Base-by-base conservation (phyloP, 805 yeast species). In the Nakazawaea holstii region DNA sequence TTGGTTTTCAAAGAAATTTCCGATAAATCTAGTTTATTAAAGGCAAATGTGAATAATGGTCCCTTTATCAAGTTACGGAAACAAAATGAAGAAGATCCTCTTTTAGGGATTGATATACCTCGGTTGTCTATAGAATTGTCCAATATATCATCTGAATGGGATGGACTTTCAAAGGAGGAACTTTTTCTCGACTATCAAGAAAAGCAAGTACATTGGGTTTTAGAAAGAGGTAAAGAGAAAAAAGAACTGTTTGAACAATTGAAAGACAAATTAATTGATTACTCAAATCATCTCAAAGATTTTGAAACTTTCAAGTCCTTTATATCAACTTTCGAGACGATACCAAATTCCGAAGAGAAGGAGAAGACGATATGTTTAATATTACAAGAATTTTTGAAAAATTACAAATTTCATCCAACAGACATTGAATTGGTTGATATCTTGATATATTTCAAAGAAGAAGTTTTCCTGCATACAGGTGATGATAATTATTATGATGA, bases 1-100 rank as follows among this genome's bases (percentile, higher is more conserved):
- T 11, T 49, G 4, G 52, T 54, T 6, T 57, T 70, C 46, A 70
- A 72, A 53, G 59, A 58, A 38, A 39, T 64, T 2, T 63, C 69
- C 8, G 74, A 69, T 50, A 50, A 54, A 8, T 43, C 36, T 20
- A 28, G 27, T n/a, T 41, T 35, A 9, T 13, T 24, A 32, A 28
- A 30, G 2, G 52, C 46, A 2, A 33, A 28, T 6, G 39, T 39
- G 6, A 30, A 39, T 8, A 40, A 54, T 27, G 39, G 51, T n/a
- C 41, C 43, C 7, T 45, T 40, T 26, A 45, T 44, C 4, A 39
- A 49, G 7, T 26, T 48, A 20, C 41, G 33, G 33, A 28, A 31
- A 24, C 37, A 44, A 2, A 39, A 47, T 17, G 47, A 33, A 14
- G 31, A 14, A 6, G 32, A 15, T 17, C 46, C 35, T 27, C 30